Percentiles rank a stretch among this genome's conserved stretches.
Conservation (phyloP, 331 rosid genomes). For the Cydonia oblonga region DNA sequence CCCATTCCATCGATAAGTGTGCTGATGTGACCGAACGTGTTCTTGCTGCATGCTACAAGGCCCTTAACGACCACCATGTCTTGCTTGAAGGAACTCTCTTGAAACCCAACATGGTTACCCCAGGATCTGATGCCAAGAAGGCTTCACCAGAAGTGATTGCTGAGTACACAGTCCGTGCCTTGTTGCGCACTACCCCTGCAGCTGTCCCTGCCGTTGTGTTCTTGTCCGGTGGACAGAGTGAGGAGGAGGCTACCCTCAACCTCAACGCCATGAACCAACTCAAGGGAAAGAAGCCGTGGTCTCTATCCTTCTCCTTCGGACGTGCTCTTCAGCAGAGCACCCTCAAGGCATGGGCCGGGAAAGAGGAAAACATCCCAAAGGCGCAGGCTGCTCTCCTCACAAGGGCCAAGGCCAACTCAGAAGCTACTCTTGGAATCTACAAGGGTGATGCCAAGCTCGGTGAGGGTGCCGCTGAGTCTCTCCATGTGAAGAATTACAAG, state of each 20-base stretch:
- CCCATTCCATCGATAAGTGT: conserved; percentile 61
- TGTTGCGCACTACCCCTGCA: conserved; percentile 62
- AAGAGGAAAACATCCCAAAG: conserved; percentile 47
- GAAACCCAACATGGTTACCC: conserved; percentile 98
- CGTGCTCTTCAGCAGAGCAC: conserved; percentile 93
- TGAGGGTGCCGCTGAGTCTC: conserved; percentile 74
- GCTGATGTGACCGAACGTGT: conserved; percentile 82
- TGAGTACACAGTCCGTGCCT: conserved; percentile 52
- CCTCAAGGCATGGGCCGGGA: conserved; percentile 84
- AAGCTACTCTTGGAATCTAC: conserved; percentile 77
- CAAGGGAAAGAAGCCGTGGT: conserved; percentile 83
- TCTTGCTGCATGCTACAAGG: conserved; percentile 85
- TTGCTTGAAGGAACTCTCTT: conserved; percentile 80
- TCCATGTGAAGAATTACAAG: conserved; percentile 74
- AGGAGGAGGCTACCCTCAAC: conserved; percentile 81
- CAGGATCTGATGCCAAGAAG: conserved; percentile 66
- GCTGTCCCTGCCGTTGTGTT: conserved; percentile 88
- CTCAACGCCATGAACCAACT: conserved; percentile 80
- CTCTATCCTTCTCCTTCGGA: conserved; percentile 82
- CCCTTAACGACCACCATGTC: conserved; percentile 74
- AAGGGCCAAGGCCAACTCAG: conserved; percentile 80
- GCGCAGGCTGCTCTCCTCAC: conserved; percentile 63
- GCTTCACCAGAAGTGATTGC: conserved; percentile 63
- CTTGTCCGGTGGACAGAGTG: conserved; percentile 96
- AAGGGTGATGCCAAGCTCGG: conserved; percentile 50